These are phyloP conservation scores for Comarum palustre DNA, from an alignment of 306 rosid genomes.

Conservation along the genomic window DNA sequence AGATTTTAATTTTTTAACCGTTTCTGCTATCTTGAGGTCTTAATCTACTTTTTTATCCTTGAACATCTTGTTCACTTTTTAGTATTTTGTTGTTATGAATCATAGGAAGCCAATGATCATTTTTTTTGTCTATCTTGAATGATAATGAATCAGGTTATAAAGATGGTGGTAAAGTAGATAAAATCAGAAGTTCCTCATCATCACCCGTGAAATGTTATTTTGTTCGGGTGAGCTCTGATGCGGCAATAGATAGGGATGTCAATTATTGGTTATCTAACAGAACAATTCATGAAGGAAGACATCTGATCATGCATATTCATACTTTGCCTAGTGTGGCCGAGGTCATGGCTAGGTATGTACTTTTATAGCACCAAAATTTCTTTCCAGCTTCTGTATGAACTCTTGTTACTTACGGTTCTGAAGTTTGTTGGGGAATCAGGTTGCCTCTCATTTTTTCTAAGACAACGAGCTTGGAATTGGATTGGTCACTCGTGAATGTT, in stretches of 20 bases:
- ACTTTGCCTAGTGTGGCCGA: constrained; percentile 41
- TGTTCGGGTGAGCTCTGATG: constrained; percentile 47
- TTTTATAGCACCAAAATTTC: not conserved
- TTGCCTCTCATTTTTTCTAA: constrained; percentile 75
- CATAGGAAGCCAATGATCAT: constrained; percentile 5
- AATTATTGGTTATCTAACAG: constrained; percentile 40
- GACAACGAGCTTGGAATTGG: constrained; percentile 49
- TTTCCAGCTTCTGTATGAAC: constrained; percentile 12
- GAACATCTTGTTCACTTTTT: not conserved
- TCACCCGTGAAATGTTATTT: constrained; percentile 76
- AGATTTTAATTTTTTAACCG: not conserved
- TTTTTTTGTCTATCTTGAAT: not conserved
- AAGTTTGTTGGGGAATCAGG: constrained; percentile 36
- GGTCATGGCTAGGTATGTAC: constrained; percentile 70
- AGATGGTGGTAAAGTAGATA: constrained; percentile 67
- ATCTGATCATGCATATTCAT: constrained; percentile 67
- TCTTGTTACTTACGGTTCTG: constrained; percentile 8
- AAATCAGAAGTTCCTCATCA: constrained; percentile 51
- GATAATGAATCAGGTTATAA: constrained; percentile 52
- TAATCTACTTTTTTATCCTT: not conserved
- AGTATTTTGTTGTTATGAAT: constrained; percentile 19
- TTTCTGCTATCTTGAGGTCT: not conserved
- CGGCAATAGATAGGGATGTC: constrained; percentile 31
- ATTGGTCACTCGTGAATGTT: constrained; percentile 47
- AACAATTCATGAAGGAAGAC: constrained; percentile 49